Evolutionary conservation across 768 basidiomycete genomes (phyloP).

Genomic region (Thelephora ganbajun): DNA sequence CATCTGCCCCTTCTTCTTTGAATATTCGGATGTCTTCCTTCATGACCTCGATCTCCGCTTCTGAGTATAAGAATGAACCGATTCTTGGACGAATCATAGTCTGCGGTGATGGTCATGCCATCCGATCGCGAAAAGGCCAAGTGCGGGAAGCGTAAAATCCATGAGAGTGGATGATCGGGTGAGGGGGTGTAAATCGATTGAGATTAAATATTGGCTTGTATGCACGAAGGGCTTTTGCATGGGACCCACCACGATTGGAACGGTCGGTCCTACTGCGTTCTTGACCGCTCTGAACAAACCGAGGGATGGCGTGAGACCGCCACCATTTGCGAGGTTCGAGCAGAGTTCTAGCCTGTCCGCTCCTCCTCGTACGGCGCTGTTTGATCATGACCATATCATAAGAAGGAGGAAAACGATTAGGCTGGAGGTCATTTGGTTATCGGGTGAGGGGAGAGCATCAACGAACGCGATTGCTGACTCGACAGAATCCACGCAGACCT

Average conservation of each 20-base stretch:
- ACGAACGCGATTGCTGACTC: slow-evolving; percentile 55
- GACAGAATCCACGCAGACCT: slow-evolving; percentile 62
- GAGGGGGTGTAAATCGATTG: neutral
- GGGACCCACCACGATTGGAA: slow-evolving; percentile 54
- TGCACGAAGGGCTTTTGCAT: neutral
- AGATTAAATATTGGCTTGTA: no score
- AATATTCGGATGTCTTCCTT: slow-evolving; percentile 53
- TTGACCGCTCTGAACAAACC: slow-evolving; percentile 53
- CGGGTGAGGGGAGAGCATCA: neutral
- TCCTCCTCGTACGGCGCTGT: slow-evolving; percentile 56
- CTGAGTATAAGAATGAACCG: slow-evolving; percentile 68
- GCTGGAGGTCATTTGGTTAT: no score
- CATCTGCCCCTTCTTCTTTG: slow-evolving; percentile 40
- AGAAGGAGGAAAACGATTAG: neutral
- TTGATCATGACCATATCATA: neutral
- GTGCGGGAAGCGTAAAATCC: neutral
- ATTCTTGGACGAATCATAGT: slow-evolving; percentile 69
- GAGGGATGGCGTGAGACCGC: slow-evolving; percentile 73
- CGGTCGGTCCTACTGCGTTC: slow-evolving; percentile 24
- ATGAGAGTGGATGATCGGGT: neutral
- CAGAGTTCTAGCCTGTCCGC: slow-evolving; percentile 72
- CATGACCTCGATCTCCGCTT: slow-evolving; percentile 59
- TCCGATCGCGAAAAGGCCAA: neutral
- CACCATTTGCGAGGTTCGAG: slow-evolving; percentile 53
- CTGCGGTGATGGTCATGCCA: slow-evolving; percentile 22